These are phyloP conservation scores for Coffea eugenioides DNA, from an alignment of 257 asterid species.

Conservation along the genomic window DNA sequence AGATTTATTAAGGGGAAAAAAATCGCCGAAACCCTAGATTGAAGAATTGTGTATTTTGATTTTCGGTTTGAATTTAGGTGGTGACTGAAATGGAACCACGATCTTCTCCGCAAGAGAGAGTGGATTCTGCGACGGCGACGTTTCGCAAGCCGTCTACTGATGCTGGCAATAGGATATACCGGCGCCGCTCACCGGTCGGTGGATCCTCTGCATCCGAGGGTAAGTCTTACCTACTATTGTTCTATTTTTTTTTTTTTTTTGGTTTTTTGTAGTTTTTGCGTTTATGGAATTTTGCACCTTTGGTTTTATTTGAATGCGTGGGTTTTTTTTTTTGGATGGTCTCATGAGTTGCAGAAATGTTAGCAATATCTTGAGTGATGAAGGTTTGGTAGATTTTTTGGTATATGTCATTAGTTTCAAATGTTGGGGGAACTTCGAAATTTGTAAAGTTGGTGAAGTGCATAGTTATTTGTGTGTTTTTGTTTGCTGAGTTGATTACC, in stretches of 20 bases:
- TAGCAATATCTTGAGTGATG: background rate
- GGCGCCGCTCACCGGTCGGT: conserved; percentile 76
- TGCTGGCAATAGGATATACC: conserved; percentile 67
- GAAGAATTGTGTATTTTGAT: no score
- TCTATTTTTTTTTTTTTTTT: background rate
- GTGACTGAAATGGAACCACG: conserved; percentile 24
- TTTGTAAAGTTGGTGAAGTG: background rate
- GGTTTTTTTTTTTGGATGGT: background rate
- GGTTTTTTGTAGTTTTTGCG: background rate
- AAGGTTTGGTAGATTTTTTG: no score
- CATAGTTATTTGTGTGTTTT: background rate
- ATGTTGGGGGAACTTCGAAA: background rate
- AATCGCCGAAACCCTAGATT: background rate
- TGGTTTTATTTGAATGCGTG: background rate
- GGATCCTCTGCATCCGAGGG: conserved; percentile 75
- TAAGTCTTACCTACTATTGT: conserved; percentile 4
- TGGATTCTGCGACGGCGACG: conserved; percentile 44
- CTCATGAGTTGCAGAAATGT: background rate
- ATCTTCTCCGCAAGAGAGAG: conserved; percentile 32
- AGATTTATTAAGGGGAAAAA: no score
- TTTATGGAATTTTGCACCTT: background rate
- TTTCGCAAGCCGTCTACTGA: conserved; percentile 82
- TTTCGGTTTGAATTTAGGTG: conserved; percentile 16
- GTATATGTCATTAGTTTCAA: background rate
- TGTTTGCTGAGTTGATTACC: no score